Evolutionary conservation across 2,329 filamentous ascomycete genomes (phyloP).

Genomic region (Xylaria sp.): DNA sequence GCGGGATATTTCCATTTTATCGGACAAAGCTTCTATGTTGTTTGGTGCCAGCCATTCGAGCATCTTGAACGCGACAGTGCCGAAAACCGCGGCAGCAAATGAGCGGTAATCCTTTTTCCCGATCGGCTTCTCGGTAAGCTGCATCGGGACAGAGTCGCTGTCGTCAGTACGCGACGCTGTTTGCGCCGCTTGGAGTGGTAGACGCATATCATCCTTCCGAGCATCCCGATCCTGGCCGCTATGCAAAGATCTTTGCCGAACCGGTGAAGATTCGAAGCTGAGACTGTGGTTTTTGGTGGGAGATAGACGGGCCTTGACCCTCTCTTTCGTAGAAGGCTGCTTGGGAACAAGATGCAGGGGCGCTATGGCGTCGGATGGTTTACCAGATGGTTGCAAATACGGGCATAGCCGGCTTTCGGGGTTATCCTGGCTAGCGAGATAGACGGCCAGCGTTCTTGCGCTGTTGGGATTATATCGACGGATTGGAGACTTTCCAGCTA

Average conservation of each 20-base stretch:
- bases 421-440: slow-evolving; percentile 80
- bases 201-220: not conserved
- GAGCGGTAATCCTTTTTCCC: slow-evolving; percentile 65
- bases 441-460: slow-evolving; percentile 79
- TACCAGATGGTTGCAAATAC: slow-evolving; percentile 49
- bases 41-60: slow-evolving; percentile 71
- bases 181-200: not conserved
- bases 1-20: slow-evolving; percentile 42
- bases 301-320: slow-evolving; percentile 24
- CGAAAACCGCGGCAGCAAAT: slow-evolving; percentile 68
- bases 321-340: slow-evolving; percentile 32
- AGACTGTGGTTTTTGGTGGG: slow-evolving; percentile 6
- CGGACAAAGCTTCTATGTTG: slow-evolving; percentile 56
- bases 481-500: slow-evolving; percentile 70
- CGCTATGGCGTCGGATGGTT: slow-evolving; percentile 52
- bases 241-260: slow-evolving; percentile 3
- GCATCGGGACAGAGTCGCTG: slow-evolving; percentile 38
- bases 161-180: slow-evolving; percentile 12
- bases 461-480: slow-evolving; percentile 82
- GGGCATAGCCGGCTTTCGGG: slow-evolving; percentile 73
- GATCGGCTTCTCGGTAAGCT: slow-evolving; percentile 52
- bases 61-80: slow-evolving; percentile 71
- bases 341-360: slow-evolving; percentile 54
- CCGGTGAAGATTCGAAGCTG: slow-evolving; percentile 1
- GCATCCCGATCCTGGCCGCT: not conserved